These are phyloP conservation scores for Scheffersomyces lignicola DNA, from an alignment of 1,139 yeast species.

Conservation along the genomic window DNA sequence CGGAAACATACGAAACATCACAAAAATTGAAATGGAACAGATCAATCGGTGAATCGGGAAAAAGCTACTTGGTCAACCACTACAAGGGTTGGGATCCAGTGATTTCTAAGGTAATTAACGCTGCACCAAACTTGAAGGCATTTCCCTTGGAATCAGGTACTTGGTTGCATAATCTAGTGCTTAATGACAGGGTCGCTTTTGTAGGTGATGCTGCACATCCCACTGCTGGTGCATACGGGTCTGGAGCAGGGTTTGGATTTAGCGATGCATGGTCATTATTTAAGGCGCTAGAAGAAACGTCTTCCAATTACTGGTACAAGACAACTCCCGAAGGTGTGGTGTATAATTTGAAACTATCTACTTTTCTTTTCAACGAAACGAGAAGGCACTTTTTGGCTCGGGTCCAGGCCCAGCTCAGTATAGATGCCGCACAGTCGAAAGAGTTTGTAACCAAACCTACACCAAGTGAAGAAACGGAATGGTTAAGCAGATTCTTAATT, in stretches of 20 bases:
- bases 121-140: conserved; percentile 12
- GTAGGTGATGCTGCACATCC: conserved; percentile 25
- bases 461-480: conserved; percentile 4
- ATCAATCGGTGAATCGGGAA: conserved; percentile 14
- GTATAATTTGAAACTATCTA: conserved; percentile 9
- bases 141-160: conserved; percentile 15
- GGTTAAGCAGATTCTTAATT: conserved; percentile 4
- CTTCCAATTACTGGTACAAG: conserved; percentile 8
- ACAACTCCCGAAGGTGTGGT: neutral
- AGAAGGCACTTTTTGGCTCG: conserved; percentile 12
- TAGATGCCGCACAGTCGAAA: conserved; percentile 8
- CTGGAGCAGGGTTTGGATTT: conserved; percentile 15
- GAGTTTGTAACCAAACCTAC: neutral
- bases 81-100: conserved; percentile 15
- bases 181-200: conserved; percentile 15
- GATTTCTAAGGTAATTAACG: conserved; percentile 10
- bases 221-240: conserved; percentile 16
- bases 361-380: conserved; percentile 12
- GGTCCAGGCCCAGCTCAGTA: conserved; percentile 12
- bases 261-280: conserved; percentile 15
- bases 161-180: conserved; percentile 11
- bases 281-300: conserved; percentile 10
- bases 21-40: conserved; percentile 11
- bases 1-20: conserved; percentile 10
- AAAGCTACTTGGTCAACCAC: conserved; percentile 6